phyloP scores from a whole-genome alignment of 106 monocot species.

The Acanthochlamys bracteata region DNA sequence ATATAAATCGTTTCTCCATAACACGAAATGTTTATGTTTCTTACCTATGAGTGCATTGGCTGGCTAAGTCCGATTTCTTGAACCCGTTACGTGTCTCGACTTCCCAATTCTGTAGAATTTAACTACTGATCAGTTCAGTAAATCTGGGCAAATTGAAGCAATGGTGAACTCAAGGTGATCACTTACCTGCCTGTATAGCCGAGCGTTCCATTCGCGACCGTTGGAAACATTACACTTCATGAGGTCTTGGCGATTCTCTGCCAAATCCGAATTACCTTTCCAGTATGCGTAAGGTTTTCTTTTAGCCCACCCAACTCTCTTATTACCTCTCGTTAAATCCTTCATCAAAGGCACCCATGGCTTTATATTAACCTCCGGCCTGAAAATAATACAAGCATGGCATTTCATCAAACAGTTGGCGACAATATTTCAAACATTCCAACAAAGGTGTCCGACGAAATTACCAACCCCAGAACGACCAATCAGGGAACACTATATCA shows the following conservation, averaged over 20 bases:
- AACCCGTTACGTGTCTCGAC: conserved; percentile 15
- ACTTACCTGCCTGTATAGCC: conserved; percentile 18
- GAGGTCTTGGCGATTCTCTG: conserved; percentile 10
- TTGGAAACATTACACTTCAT: conserved; percentile 29
- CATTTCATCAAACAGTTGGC: background rate
- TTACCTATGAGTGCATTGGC: conserved; percentile 28
- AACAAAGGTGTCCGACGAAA: background rate
- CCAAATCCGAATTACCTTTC: conserved; percentile 30
- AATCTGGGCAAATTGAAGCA: no score
- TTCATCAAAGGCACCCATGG: conserved; percentile 30
- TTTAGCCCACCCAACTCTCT: conserved; percentile 22
- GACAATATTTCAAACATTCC: background rate
- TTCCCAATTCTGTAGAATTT: conserved; percentile 11
- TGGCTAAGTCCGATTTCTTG: conserved; percentile 17
- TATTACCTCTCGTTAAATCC: conserved; percentile 31
- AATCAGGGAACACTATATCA: conserved; percentile 63
- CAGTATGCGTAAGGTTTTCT: conserved; percentile 43
- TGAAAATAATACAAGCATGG: conserved; percentile 1
- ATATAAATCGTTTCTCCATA: background rate
- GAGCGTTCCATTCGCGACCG: conserved; percentile 28
- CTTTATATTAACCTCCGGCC: conserved; percentile 48
- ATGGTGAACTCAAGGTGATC: no score
- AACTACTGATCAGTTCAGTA: background rate
- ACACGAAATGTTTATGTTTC: background rate
- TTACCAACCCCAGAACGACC: conserved; percentile 83